Evolutionary conservation across 768 basidiomycete genomes (phyloP).

Genomic region (Crucibulum laeve): DNA sequence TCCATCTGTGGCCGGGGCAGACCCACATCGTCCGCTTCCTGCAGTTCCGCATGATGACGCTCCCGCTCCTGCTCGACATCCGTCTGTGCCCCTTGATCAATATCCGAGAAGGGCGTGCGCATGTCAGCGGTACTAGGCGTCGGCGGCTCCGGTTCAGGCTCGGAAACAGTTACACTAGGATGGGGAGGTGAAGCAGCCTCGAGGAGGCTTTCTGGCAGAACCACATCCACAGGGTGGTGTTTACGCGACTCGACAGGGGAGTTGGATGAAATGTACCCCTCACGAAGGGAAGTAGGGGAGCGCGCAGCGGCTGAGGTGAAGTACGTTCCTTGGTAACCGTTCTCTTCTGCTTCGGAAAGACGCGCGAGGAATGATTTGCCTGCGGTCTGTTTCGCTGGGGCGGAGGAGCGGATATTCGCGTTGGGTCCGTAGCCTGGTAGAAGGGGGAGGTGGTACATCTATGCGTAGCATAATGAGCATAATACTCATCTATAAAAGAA

Average conservation of each 20-base stretch:
- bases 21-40: constrained; percentile 2
- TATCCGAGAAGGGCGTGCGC: not conserved
- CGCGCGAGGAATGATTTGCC: constrained; percentile 60
- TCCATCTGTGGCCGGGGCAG: constrained; percentile 20
- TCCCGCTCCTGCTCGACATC: not conserved
- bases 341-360: constrained; percentile 85
- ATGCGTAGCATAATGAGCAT: constrained; percentile 5
- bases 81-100: constrained; percentile 4
- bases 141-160: constrained; percentile 9
- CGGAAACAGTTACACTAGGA: constrained; percentile 2
- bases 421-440: constrained; percentile 88
- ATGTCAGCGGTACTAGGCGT: not conserved
- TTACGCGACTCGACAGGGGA: constrained; percentile 35
- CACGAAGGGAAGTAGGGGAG: constrained; percentile 30
- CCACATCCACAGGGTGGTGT: constrained; percentile 1
- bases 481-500: not conserved
- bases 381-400: constrained; percentile 44
- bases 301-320: constrained; percentile 41
- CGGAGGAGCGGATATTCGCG: constrained; percentile 83
- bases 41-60: not conserved
- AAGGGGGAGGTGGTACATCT: constrained; percentile 92
- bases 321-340: constrained; percentile 85
- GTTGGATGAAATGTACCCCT: constrained; percentile 64
- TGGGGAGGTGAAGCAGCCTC: constrained; percentile 2
- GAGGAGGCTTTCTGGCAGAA: not conserved